Percentiles rank a stretch among this genome's conserved stretches.
phyloP scores from a whole-genome alignment of 345 rosid genomes.

The Euphorbia peplus region DNA sequence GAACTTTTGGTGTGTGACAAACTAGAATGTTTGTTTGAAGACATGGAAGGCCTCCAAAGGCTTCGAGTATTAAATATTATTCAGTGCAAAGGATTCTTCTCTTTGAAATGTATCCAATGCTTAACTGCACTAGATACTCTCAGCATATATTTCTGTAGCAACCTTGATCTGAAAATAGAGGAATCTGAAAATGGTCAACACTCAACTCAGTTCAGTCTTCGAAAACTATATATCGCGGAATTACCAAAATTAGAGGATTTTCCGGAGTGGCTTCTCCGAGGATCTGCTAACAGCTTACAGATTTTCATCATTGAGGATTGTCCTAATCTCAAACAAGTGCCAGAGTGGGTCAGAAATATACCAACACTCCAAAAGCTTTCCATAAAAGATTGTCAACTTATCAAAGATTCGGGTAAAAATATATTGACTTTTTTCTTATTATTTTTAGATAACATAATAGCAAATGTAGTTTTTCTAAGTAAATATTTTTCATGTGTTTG shows the following conservation, averaged over 20 bases:
- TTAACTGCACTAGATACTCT: neutral
- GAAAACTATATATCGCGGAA: neutral
- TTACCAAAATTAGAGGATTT: conserved; percentile 16
- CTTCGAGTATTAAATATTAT: conserved; percentile 15
- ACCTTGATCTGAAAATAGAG: neutral
- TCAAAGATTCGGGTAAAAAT: too few relatives aligned
- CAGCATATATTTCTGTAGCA: neutral
- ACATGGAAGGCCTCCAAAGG: conserved; percentile 8
- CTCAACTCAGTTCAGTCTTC: conserved; percentile 6
- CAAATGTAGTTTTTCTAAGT: too few relatives aligned
- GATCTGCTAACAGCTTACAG: too few relatives aligned
- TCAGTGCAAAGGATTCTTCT: neutral
- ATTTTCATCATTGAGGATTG: too few relatives aligned
- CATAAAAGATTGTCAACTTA: too few relatives aligned
- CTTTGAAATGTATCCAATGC: neutral
- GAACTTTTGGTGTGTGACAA: conserved; percentile 14
- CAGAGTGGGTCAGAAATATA: conserved; percentile 26
- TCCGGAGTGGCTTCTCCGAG: too few relatives aligned
- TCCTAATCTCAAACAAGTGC: too few relatives aligned
- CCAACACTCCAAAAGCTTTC: neutral
- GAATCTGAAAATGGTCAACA: neutral
- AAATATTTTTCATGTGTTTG: too few relatives aligned
- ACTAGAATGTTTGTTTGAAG: conserved; percentile 19
- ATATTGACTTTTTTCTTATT: too few relatives aligned
- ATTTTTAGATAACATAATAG: too few relatives aligned